Percentiles rank a stretch among this genome's conserved stretches.
Conservation (phyloP, 305 asterid genomes). For the Fraxinus paxiana region DNA sequence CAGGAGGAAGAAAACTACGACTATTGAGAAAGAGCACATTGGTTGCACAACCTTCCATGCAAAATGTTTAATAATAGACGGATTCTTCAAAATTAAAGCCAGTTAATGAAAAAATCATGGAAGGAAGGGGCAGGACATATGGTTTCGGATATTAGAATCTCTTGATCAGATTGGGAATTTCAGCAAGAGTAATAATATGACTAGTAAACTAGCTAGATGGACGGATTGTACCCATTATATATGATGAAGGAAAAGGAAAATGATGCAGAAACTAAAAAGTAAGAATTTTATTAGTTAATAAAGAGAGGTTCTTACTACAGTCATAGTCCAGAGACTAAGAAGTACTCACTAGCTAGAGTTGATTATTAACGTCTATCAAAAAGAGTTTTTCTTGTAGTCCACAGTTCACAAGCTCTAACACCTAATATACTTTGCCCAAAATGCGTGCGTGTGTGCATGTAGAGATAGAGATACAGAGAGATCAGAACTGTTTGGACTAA, state of each 20-base stretch:
- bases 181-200: background rate
- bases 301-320: background rate
- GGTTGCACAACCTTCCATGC: background rate
- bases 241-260: background rate
- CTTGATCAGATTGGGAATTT: background rate
- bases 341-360: background rate
- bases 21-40: background rate
- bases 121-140: slow-evolving; percentile 3
- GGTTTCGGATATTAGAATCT: slow-evolving; percentile 1
- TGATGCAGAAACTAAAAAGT: slow-evolving; percentile 5
- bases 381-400: background rate
- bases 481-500: background rate
- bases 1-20: background rate
- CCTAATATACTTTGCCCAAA: background rate
- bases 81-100: background rate
- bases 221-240: background rate
- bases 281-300: background rate
- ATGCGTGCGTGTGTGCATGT: background rate
- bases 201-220: background rate
- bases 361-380: background rate
- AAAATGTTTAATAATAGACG: background rate
- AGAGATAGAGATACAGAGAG: background rate
- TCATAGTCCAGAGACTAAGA: background rate
- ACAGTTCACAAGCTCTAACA: background rate
- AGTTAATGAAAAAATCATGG: background rate